Evolutionary conservation across 148 eudicot genomes (phyloP), one percentile per base, ranked within the genome.

Genomic region (Diospyros kaki): DNA sequence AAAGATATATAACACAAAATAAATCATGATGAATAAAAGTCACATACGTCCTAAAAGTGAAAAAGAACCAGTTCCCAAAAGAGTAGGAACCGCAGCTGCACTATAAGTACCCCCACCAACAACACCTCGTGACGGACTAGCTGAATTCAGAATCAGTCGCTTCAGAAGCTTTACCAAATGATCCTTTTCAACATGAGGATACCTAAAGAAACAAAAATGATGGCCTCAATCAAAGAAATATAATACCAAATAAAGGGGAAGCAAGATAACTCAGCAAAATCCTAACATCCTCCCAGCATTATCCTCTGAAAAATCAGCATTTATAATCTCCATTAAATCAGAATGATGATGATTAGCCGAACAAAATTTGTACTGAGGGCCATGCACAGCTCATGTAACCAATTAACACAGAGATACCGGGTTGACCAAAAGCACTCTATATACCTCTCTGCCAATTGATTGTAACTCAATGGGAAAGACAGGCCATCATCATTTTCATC

Each of bases 61-160:
- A 81, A 95, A 95, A 28, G 94, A 84, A 60, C 98, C 97, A 44
- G 89, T 86, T 75, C 98, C 98, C 77, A 95, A 76, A 60, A 95
- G 89, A 63, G 98, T 95, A 67, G 98, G 98, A 64, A 89, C 96
- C 56, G 86, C 84, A 83, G 94, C 92, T 73, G 98, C 98, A 84
- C 81, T 90, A 56, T 83, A 81, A 80, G 79, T 72, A 89, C 78
- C 82, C 76, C 88, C 84, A 69, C 86, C 86, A 74, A 73, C 69
- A 68, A 69, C 4, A 58, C 84, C 82, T 74, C 73, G 75, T 60
- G 78, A 79, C 13, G 86, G 84, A 80, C 83, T 81, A 71, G 83
- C 81, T 75, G 87, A 79, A 63, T 77, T 83, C 50, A 84, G 79
- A 68, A 92, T 74, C 65, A 95, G 80, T 80, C 90, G 91, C 84